These are phyloP conservation scores for Anthracocystis panici-leucophaei DNA, from an alignment of 1,284 basidiomycete genomes.

Conservation along the genomic window DNA sequence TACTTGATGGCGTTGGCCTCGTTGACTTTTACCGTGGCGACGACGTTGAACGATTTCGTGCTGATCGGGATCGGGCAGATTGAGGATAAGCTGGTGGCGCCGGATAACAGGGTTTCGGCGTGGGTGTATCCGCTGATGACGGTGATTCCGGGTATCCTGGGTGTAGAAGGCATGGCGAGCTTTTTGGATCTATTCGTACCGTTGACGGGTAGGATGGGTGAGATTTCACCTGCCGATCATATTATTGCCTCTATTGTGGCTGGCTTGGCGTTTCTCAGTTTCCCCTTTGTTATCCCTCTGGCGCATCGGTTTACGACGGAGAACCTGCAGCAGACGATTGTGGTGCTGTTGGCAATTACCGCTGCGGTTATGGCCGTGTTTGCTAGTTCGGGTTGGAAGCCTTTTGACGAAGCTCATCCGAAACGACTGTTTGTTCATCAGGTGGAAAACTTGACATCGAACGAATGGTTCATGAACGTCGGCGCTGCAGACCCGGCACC, in stretches of 20 bases:
- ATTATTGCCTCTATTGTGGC: constrained; percentile 80
- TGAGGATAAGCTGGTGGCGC: constrained; percentile 50
- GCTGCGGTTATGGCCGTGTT: constrained; percentile 74
- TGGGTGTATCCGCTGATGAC: constrained; percentile 54
- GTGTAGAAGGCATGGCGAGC: constrained; percentile 78
- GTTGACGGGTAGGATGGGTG: constrained; percentile 75
- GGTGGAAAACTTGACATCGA: constrained; percentile 80
- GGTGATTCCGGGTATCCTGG: constrained; percentile 76
- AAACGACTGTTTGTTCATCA: constrained; percentile 88
- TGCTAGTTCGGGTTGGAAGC: constrained; percentile 73
- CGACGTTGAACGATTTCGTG: constrained; percentile 62
- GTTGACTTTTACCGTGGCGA: constrained; percentile 71
- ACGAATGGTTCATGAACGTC: constrained; percentile 83
- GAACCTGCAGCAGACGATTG: constrained; percentile 71
- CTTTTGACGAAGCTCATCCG: constrained; percentile 88
- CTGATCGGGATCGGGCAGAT: constrained; percentile 57
- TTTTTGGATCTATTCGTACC: constrained; percentile 90
- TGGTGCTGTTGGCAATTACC: constrained; percentile 73
- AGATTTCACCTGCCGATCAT: constrained; percentile 77
- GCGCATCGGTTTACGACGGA: constrained; percentile 77
- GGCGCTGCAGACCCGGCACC: constrained; percentile 87
- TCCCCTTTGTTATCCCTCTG: constrained; percentile 76
- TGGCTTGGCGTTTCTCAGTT: constrained; percentile 74
- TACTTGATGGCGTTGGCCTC: constrained; percentile 77
- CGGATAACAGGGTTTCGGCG: constrained; percentile 58